Evolutionary conservation across 1,139 yeast species (phyloP), one percentile per base, ranked within the genome.

Genomic region (Candida sp.): DNA sequence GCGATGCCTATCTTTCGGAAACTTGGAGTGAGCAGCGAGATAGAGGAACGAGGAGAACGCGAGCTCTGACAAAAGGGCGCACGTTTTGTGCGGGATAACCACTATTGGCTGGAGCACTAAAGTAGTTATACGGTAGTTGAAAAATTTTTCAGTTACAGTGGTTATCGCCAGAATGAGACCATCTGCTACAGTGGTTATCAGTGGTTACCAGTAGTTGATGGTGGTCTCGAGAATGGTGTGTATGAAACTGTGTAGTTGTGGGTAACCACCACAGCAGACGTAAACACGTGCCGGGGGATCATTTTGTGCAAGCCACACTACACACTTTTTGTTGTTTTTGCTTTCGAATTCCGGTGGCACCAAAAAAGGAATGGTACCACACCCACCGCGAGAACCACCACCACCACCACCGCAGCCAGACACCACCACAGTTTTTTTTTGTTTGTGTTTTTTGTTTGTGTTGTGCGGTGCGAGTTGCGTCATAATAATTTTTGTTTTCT

Each of bases 301-400:
- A 37, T 37, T 37, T 37, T 37, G 41, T 4, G 11, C 30, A 37
- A 22, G 41, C 41, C 41, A 37, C 41, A 37, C 26, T 37, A 37
- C 41, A 37, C 41, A 37, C 23, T 35, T 35, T 34, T 34, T 25
- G 25, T 37, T 37, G 4, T 37, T 37, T 37, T 37, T 37, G 41
- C 41, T 37, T 28, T 37, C 11, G n/a, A 37, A 37, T 37, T 23
- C 28, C 26, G 22, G 39, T 35, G 39, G 26, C 39, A 35, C 39
- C 23, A 33, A 22, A 33, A 33, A 9, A 11, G 12, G 12, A 35
- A 35, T 35, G 39, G 39, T 17, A 35, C 39, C 39, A 37, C 41
- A 27, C 23, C 41, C 41, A 37, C 41, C 41, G 26, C 41, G 28
- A 35, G 25, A 17, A 17, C 17, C 17, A 17, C 17, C 17, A 17